A percentile compares a stretch with the other conserved stretches of the same genome.
Conservation (phyloP, 805 yeast genomes). For the Brettanomyces custersianus region DNA sequence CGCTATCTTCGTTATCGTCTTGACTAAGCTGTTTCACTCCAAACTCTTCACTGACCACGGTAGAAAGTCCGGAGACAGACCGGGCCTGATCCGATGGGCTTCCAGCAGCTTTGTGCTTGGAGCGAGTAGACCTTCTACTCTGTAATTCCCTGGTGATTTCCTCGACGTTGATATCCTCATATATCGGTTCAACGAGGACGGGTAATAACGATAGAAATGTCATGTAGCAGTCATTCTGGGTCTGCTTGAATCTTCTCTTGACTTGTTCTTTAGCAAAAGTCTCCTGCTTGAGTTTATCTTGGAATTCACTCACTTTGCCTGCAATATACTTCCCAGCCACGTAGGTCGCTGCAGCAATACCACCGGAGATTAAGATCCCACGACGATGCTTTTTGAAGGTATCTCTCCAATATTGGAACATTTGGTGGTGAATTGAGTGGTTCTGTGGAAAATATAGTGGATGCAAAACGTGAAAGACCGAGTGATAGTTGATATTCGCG, state of each 20-base stretch:
- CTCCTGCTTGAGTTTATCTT: constrained; percentile 44
- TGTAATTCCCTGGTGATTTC: constrained; percentile 61
- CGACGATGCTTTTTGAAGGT: constrained; percentile 36
- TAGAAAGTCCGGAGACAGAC: constrained; percentile 6
- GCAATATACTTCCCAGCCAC: constrained; percentile 34
- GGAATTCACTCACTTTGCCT: constrained; percentile 38
- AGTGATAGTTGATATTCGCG: no score
- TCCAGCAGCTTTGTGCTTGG: constrained; percentile 16
- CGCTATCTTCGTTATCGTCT: neutral
- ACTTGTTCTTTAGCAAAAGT: constrained; percentile 59
- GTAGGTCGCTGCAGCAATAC: constrained; percentile 36
- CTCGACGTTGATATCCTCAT: constrained; percentile 61
- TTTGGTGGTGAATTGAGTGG: no score
- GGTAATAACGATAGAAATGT: constrained; percentile 80
- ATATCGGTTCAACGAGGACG: constrained; percentile 57
- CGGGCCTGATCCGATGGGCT: constrained; percentile 11
- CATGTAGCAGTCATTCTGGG: constrained; percentile 81
- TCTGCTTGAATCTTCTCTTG: constrained; percentile 77
- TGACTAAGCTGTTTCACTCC: neutral
- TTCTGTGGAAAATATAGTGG: no score
- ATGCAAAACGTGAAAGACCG: no score
- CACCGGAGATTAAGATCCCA: constrained; percentile 34
- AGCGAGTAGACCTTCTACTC: constrained; percentile 34
- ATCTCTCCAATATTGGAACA: constrained; percentile 26
- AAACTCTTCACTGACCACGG: constrained; percentile 4